Base-by-base conservation (phyloP, 345 rosid genomes). In the Citrus mangshanensis region DNA sequence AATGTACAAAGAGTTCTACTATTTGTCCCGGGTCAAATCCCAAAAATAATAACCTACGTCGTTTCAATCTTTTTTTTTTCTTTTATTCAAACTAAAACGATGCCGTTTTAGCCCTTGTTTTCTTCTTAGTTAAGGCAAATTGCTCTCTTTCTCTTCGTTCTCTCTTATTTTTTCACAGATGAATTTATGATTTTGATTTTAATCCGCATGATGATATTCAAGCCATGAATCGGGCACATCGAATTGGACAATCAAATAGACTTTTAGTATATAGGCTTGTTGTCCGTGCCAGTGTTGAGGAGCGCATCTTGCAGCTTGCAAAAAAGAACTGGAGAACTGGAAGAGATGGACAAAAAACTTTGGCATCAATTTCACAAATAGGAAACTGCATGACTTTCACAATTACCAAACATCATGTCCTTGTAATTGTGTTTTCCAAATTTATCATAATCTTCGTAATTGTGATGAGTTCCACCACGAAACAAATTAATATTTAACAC, bases 161-260 rank as follows among this genome's bases (percentile, higher is more conserved):
- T 3, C 34, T 32, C 34, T 32, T 32, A 32, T 32, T 79, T 97
- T 97, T 85, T 97, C 99, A 71, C 99, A 97, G 90, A 97, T 97
- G 99, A 97, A 97, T 97, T 81, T 97, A 97, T 85, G 98, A 97
- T 84, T 97, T 98, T 81, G 98, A 94, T 89, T 97, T 97, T 86
- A 97, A 97, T 69, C 98, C 98, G 38, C 99, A 97, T 83, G 98
- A 98, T 89, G 99, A 97, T 81, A 97, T 94, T 79, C 98, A 94
- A 89, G 99, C 99, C 60, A 97, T 97, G 99, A 94, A 97, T 81
- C 88, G 99, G 65, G 99, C 99, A 46, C 99, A 97, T 89, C 92
- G 99, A 78, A 97, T 97, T 76, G 99, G 99, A 61, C 99, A 97
- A 78, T 94, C 99, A 75, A 97, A 93, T 1, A 85, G 97, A 75